Evolutionary conservation across 1,139 yeast species (phyloP).

Genomic region (Sugiyamaella paludigena): DNA sequence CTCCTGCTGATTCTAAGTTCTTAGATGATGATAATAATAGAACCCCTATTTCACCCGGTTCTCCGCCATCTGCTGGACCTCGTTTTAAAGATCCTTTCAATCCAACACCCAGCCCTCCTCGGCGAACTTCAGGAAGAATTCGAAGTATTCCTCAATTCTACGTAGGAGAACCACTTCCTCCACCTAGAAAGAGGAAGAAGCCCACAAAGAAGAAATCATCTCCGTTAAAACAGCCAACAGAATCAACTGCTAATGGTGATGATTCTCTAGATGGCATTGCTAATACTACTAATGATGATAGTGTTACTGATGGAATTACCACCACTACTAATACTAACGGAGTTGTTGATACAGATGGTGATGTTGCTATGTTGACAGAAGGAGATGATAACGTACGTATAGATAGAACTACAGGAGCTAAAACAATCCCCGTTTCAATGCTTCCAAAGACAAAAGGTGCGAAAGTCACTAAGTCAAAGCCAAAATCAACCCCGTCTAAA

Average conservation of each 20-base stretch:
- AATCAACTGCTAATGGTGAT: neutral
- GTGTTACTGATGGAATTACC: neutral
- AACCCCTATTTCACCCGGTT: no score
- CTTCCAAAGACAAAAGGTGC: slow-evolving; percentile 1
- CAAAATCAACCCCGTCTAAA: slow-evolving; percentile 6
- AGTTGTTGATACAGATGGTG: slow-evolving; percentile 5
- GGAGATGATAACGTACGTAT: no score
- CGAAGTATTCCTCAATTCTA: slow-evolving; percentile 26
- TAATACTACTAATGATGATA: neutral
- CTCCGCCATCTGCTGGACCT: neutral
- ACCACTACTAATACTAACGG: slow-evolving; percentile 2
- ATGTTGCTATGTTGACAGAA: neutral
- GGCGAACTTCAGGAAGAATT: slow-evolving; percentile 25
- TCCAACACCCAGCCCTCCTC: slow-evolving; percentile 11
- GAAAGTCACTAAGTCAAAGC: neutral
- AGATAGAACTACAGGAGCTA: neutral
- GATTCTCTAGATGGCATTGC: neutral
- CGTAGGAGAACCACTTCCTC: slow-evolving; percentile 24
- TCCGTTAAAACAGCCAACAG: neutral
- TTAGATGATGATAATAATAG: neutral
- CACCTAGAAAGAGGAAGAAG: slow-evolving; percentile 16
- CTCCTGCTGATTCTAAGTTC: neutral
- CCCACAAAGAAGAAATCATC: slow-evolving; percentile 2
- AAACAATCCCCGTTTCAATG: slow-evolving; percentile 9
- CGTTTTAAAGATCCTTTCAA: slow-evolving; percentile 10